Evolutionary conservation across 2,329 filamentous ascomycete species (phyloP).

Genomic region (Thelonectria discophora): DNA sequence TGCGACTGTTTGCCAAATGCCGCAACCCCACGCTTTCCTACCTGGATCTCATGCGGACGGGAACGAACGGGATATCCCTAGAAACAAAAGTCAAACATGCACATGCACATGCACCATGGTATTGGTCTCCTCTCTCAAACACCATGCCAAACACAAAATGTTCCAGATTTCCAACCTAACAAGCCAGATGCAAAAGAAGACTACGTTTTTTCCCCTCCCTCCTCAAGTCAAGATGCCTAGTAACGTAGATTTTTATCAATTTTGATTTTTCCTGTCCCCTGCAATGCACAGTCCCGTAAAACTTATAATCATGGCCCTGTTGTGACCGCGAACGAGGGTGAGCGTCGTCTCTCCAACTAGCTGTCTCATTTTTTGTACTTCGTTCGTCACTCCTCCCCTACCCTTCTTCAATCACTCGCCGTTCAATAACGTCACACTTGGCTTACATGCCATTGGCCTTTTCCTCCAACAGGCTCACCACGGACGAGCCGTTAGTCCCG

Average conservation of each 20-base stretch:
- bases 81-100: not conserved
- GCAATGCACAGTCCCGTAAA: slow-evolving; percentile 9
- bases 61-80: not conserved
- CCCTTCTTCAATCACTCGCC: slow-evolving; percentile 1
- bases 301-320: not conserved
- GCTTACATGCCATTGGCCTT: slow-evolving; percentile 35
- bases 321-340: not conserved
- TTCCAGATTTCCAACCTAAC: not conserved
- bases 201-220: slow-evolving; percentile 1
- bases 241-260: not conserved
- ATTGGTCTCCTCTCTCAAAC: slow-evolving; percentile 1
- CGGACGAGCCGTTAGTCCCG: slow-evolving; percentile 16
- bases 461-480: slow-evolving; percentile 36
- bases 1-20: too few species aligned
- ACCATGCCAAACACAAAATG: slow-evolving; percentile 10
- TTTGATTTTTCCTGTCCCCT: not conserved
- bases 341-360: not conserved
- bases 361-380: not conserved
- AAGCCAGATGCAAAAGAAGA: slow-evolving; percentile 10
- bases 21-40: too few species aligned
- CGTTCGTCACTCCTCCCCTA: not conserved
- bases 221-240: not conserved
- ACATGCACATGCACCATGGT: too few species aligned
- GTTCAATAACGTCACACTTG: not conserved
- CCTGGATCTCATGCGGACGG: not conserved